Percentiles rank a stretch among this genome's conserved stretches.
Conservation (phyloP, 2,329 filamentous ascomycete species). For the Didymella glomerata region DNA sequence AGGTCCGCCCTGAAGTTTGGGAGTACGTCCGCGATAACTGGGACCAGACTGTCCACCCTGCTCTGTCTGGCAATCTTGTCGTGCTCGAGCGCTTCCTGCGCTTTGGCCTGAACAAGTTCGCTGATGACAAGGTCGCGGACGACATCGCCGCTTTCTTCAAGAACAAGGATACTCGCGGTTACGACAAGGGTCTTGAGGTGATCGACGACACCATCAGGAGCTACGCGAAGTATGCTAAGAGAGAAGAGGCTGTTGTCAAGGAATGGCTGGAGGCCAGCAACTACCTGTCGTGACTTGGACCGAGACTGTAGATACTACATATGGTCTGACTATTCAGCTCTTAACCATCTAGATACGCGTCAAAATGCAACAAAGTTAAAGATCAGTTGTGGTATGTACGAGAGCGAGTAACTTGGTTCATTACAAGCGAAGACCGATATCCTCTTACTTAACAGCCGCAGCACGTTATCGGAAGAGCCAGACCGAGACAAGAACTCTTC, state of each 20-base stretch:
- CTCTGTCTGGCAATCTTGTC: slow-evolving; percentile 81
- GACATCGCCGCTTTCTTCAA: slow-evolving; percentile 88
- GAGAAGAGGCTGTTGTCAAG: slow-evolving; percentile 75
- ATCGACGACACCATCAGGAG: slow-evolving; percentile 86
- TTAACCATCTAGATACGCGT: background rate
- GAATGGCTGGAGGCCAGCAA: slow-evolving; percentile 78
- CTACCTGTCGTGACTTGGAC: slow-evolving; percentile 55
- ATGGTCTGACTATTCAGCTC: background rate
- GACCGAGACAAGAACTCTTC: background rate
- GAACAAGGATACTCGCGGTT: slow-evolving; percentile 83
- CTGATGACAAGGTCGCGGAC: slow-evolving; percentile 71
- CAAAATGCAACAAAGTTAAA: slow-evolving; percentile 1
- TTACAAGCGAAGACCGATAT: background rate
- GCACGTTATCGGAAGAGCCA: slow-evolving; percentile 2
- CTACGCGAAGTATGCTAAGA: slow-evolving; percentile 80
- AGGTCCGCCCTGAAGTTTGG: slow-evolving; percentile 81
- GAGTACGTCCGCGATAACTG: slow-evolving; percentile 86
- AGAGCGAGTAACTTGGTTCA: background rate
- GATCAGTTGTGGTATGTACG: background rate
- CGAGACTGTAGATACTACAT: slow-evolving; percentile 21
- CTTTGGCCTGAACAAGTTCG: slow-evolving; percentile 79
- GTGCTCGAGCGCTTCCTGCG: slow-evolving; percentile 89
- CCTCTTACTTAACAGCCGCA: background rate
- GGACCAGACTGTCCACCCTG: slow-evolving; percentile 70
- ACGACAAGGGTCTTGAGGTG: slow-evolving; percentile 84